phyloP scores from a whole-genome alignment of 768 basidiomycete species.

The Serendipita indica region DNA sequence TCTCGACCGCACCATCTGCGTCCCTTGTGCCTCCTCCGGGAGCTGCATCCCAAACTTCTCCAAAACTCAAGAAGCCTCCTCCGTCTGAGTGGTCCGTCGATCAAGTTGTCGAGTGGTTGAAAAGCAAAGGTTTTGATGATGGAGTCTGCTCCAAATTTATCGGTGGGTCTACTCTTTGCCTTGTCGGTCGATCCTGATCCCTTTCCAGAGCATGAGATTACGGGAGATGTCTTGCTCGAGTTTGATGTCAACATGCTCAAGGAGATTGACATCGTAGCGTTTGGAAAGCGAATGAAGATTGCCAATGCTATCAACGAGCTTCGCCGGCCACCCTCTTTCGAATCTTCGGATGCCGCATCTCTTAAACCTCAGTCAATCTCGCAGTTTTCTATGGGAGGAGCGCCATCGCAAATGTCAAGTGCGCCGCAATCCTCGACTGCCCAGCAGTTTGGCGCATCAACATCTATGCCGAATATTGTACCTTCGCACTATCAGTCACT shows the following conservation, averaged over 20 bases:
- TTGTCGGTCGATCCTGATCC: background rate
- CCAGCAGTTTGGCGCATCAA: background rate
- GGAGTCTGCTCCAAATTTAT: slow-evolving; percentile 73
- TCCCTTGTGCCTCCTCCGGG: slow-evolving; percentile 21
- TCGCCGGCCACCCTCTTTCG: slow-evolving; percentile 50
- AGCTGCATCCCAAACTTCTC: slow-evolving; percentile 22
- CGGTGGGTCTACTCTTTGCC: slow-evolving; percentile 33
- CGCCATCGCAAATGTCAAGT: background rate
- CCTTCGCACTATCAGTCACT: background rate
- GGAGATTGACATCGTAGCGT: slow-evolving; percentile 87
- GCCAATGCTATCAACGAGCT: slow-evolving; percentile 86
- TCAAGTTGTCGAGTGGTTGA: slow-evolving; percentile 82
- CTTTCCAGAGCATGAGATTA: slow-evolving; percentile 85
- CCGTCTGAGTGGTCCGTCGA: slow-evolving; percentile 74
- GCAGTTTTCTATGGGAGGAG: background rate
- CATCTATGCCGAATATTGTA: background rate
- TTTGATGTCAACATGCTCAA: slow-evolving; percentile 86
- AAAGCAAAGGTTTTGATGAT: slow-evolving; percentile 68
- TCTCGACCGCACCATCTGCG: background rate
- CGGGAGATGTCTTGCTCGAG: slow-evolving; percentile 90
- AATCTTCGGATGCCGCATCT: slow-evolving; percentile 31
- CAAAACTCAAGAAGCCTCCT: slow-evolving; percentile 21
- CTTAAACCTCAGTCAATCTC: slow-evolving; percentile 4
- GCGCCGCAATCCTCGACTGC: background rate
- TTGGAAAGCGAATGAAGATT: slow-evolving; percentile 88